These are phyloP conservation scores for Hypoxylon sp. DNA, from an alignment of 2,329 filamentous ascomycete species.

Conservation along the genomic window DNA sequence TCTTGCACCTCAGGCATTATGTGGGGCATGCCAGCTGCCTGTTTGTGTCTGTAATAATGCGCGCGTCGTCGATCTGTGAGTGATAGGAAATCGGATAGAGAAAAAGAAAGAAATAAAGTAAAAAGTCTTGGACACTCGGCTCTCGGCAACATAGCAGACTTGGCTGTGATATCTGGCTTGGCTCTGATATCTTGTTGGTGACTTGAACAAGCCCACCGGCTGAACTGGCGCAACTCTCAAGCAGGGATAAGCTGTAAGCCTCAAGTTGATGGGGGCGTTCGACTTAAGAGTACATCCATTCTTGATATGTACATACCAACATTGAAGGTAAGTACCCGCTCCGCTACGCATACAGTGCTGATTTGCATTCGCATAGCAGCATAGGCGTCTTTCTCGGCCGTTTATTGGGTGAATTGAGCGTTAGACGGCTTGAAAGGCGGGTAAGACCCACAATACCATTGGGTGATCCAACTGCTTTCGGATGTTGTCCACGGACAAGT, in stretches of 20 bases:
- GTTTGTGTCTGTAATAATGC: not conserved
- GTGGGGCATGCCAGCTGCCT: constrained; percentile 7
- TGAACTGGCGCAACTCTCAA: not conserved
- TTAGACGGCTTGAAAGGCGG: constrained; percentile 30
- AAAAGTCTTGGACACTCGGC: not conserved
- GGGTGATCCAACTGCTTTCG: constrained; percentile 31
- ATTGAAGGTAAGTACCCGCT: not conserved
- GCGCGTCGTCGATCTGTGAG: constrained; percentile 1
- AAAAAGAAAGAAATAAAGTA: constrained; percentile 1
- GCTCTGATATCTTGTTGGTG: not conserved
- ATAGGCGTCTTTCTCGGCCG: constrained; percentile 18
- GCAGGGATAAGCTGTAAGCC: not conserved
- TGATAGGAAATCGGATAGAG: not conserved
- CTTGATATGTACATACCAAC: not conserved
- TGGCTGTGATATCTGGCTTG: not conserved
- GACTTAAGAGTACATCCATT: not conserved
- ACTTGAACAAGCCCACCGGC: not conserved
- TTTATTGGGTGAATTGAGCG: constrained; percentile 28
- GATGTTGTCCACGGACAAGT: constrained; percentile 21
- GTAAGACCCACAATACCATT: constrained; percentile 19
- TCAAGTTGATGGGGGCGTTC: not conserved
- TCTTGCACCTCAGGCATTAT: not conserved
- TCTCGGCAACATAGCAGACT: constrained; percentile 3
- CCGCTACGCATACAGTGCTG: constrained; percentile 20
- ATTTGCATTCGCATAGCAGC: constrained; percentile 7